Percentiles rank a stretch among this genome's conserved stretches.
Conservation (phyloP, 768 basidiomycete species). For the Phanerodontia chrysosporium region DNA sequence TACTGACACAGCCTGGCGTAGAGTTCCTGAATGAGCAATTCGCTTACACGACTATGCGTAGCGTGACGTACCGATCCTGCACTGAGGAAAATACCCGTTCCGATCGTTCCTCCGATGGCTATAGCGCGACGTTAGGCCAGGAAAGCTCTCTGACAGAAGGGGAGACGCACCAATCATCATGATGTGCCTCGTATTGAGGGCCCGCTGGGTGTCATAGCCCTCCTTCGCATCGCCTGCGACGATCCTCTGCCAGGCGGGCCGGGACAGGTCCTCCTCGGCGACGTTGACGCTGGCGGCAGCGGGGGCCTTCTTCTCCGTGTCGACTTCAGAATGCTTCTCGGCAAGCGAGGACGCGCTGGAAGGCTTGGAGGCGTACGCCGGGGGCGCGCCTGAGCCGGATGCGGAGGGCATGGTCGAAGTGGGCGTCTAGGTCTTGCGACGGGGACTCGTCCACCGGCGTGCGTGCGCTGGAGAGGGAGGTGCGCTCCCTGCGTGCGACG, state of each 20-base stretch:
- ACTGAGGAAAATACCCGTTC: constrained; percentile 56
- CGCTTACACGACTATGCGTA: neutral
- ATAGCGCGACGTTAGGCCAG: no score
- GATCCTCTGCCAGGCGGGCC: constrained; percentile 21
- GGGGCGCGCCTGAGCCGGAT: neutral
- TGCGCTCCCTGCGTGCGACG: no score
- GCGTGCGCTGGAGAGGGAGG: no score
- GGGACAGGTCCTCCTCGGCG: neutral
- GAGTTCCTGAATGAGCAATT: no score
- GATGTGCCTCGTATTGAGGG: constrained; percentile 37
- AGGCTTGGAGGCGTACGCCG: neutral
- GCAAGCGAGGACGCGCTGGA: constrained; percentile 11
- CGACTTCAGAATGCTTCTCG: neutral
- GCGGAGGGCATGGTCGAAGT: neutral
- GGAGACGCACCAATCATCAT: constrained; percentile 36
- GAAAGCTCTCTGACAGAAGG: no score
- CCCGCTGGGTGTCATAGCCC: constrained; percentile 32
- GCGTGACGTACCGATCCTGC: constrained; percentile 37
- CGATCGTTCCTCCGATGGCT: constrained; percentile 54
- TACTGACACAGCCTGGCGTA: constrained; percentile 41
- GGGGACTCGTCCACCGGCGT: no score
- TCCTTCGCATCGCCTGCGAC: constrained; percentile 15
- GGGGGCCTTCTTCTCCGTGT: neutral
- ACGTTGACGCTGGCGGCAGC: neutral
- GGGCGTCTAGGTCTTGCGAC: neutral